Conservation (phyloP, 1,284 basidiomycete genomes). For the Athelia psychrophila region DNA sequence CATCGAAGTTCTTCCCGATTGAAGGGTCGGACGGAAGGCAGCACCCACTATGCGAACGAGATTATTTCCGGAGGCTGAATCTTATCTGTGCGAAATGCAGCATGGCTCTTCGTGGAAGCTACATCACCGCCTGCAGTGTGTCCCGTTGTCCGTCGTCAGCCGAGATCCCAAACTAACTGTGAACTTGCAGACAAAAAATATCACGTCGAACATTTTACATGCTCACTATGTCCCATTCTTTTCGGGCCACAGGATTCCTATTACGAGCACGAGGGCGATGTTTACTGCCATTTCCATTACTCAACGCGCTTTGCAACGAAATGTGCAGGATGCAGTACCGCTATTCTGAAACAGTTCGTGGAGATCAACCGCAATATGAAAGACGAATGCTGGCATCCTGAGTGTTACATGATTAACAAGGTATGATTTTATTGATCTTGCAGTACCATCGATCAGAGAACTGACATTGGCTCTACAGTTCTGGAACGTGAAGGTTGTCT, state of each 20-base stretch:
- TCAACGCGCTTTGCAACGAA: slow-evolving; percentile 98
- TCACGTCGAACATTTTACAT: slow-evolving; percentile 99
- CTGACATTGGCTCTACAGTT: slow-evolving; percentile 54
- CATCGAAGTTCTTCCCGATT: slow-evolving; percentile 98
- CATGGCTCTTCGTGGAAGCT: slow-evolving; percentile 92
- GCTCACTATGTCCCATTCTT: slow-evolving; percentile 92
- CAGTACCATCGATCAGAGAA: slow-evolving; percentile 6
- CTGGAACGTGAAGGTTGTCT: slow-evolving; percentile 97
- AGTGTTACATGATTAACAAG: slow-evolving; percentile 99
- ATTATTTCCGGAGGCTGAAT: slow-evolving; percentile 95
- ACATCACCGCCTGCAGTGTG: slow-evolving; percentile 98
- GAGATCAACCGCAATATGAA: slow-evolving; percentile 98
- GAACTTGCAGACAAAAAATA: slow-evolving; percentile 87
- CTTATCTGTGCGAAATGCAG: slow-evolving; percentile 97
- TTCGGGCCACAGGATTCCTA: slow-evolving; percentile 99
- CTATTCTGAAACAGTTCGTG: slow-evolving; percentile 99
- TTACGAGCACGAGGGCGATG: slow-evolving; percentile 96
- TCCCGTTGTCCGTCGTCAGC: slow-evolving; percentile 20
- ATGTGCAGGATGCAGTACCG: slow-evolving; percentile 95
- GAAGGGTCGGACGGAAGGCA: slow-evolving; percentile 84
- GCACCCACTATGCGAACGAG: slow-evolving; percentile 94
- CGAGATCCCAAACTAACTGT: background rate
- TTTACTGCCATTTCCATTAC: slow-evolving; percentile 98
- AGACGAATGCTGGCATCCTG: slow-evolving; percentile 99
- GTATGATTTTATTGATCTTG: slow-evolving; percentile 39